Base-by-base conservation (phyloP, 805 yeast genomes). In the Ogataea pini region DNA sequence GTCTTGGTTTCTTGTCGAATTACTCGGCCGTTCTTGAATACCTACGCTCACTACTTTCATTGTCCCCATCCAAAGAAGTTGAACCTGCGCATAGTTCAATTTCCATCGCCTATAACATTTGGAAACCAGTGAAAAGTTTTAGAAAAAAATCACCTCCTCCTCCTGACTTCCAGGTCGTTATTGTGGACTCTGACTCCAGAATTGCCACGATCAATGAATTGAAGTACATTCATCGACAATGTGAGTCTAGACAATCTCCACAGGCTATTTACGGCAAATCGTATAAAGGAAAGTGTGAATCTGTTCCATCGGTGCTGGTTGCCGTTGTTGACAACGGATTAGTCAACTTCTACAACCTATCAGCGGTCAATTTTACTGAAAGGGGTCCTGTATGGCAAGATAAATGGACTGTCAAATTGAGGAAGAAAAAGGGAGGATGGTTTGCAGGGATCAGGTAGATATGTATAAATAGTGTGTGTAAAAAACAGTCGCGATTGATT, bases 81-180 rank as follows among this genome's bases (percentile, higher is more conserved):
- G 19, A 19, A 64, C 58, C 48, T 53, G 64, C 3, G 60, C 49
- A 17, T 7, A 17, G 16, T 34, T 19, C 37, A 10, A 10, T 34
- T 20, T 17, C 61, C 4, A 67, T 85, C 2, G 70, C 78, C 0
- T 90, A 73, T 57, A 75, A 85, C 58, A 86, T 88, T 2, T 91
- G 97, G 96, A 89, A 87, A 62, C 97, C 98, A 1, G 71, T 75
- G 2, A 75, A 86, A 0, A 67, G 71, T 2, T 91, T 86, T 69
- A 83, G 82, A 49, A 89, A 89, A 57, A 82, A 80, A 28, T 58
- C 61, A 18, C 95, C 96, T 0, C 82, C 85, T 0, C 39, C 60
- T 2, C 96, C 97, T 1, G 91, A 91, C 63, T 91, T 79, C 62
- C 89, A 84, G 56, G 67, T 92, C 1, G 73, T 79, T 2, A 79